Evolutionary conservation across 208 protist species (phyloP), one percentile per base, ranked within the genome.

Genomic region (Trypanosomatidae sp.): DNA sequence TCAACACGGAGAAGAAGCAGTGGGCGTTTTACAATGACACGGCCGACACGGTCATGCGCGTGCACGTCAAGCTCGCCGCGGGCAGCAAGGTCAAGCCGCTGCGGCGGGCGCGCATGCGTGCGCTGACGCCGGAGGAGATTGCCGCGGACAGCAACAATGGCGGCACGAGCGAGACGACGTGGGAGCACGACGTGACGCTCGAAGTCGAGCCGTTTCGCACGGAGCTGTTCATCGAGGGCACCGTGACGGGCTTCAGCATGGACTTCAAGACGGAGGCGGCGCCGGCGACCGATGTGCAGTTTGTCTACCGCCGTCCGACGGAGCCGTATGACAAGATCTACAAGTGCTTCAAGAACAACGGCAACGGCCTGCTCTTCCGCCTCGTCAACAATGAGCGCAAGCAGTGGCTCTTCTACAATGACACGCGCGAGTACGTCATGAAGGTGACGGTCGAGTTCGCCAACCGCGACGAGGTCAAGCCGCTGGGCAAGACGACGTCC

Each of bases 361-460:
- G 61, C 40, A 86, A 86, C 58, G 81, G 76, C 3, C 69, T 90
- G 18, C 57, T 90, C 42, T 90, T 86, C 52, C 81, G 81, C 55
- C 67, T 90, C 7, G 75, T 86, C n/a, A 71, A 86, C 25, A 56
- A 67, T 28, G 33, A 53, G 39, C 43, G 45, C 13, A 57, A 61
- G 23, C 66, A 53, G 41, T 90, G 81, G 81, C 66, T 63, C 44
- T 90, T 84, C 62, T 79, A 90, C 63, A 90, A 90, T 57, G 76
- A 90, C 56, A 84, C 81, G 1, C 43, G 51, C 20, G 60, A 80
- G 4, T 87, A 77, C 50, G 56, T 65, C 26, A 91, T 91, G 81
- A 61, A 66, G 27, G 62, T 66, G 37, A 83, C 61, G 24, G 66
- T 79, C 6, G 56, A 57, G 35, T 86, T 90, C 61, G 54, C 54